Percentiles rank a stretch among this genome's conserved stretches.
phyloP scores from a whole-genome alignment of 225 moss, liverwort and hornwort genomes.

The Asterella californica region DNA sequence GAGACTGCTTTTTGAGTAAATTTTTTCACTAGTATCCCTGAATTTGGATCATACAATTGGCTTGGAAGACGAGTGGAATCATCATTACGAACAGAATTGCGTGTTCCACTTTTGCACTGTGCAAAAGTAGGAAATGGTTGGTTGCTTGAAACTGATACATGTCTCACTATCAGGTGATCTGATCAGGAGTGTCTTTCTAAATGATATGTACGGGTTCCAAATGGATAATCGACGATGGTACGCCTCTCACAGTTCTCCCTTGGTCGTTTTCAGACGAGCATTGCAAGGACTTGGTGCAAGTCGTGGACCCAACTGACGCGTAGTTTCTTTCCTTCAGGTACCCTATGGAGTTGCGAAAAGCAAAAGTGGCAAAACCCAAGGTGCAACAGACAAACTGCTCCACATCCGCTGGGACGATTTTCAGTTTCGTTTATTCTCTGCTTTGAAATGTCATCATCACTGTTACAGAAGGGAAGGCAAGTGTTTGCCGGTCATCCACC shows the following conservation, averaged over 20 bases:
- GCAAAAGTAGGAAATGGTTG: background rate
- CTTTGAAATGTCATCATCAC: background rate
- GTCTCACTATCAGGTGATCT: slow-evolving; percentile 39
- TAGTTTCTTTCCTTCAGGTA: slow-evolving; percentile 42
- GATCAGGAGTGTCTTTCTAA: slow-evolving; percentile 71
- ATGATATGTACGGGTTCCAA: slow-evolving; percentile 82
- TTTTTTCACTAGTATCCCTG: background rate
- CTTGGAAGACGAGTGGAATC: background rate
- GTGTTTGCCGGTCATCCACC: background rate
- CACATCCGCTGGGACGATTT: background rate
- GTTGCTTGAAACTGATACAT: slow-evolving; percentile 8
- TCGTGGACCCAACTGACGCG: background rate
- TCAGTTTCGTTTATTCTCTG: background rate
- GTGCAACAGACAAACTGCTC: slow-evolving; percentile 25
- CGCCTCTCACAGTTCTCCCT: background rate
- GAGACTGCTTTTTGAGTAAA: background rate
- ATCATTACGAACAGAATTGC: background rate
- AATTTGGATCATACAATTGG: background rate
- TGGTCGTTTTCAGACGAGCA: background rate
- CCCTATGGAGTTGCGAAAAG: slow-evolving; percentile 76
- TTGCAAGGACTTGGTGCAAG: too few species aligned
- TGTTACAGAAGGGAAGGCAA: background rate
- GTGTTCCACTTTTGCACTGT: background rate
- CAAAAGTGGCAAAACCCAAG: slow-evolving; percentile 61
- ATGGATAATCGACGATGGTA: slow-evolving; percentile 87